Evolutionary conservation across 495 filamentous ascomycete species (phyloP), one percentile per base, ranked within the genome.

Genomic region (Lasiosphaeria ovina): DNA sequence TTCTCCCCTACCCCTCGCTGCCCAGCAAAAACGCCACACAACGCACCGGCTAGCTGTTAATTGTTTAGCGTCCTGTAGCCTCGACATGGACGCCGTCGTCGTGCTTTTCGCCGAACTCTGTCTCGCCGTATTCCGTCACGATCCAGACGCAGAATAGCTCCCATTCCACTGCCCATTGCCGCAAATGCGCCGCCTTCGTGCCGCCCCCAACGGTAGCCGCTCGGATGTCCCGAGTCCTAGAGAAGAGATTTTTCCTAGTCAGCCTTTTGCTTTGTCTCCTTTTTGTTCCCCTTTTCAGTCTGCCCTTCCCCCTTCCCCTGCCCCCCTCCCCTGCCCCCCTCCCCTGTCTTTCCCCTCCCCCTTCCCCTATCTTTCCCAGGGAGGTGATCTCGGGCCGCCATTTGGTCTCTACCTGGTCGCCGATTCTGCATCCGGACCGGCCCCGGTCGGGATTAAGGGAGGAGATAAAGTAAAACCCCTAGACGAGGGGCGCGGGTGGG

Each of bases 111-210:
- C 24, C 24, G 24, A 24, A 24, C 24, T 24, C 24, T 24, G 24
- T 24, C 50, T 87, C 83, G 14, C 87, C 88, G 80, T 85, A 96
- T 70, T 94, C 89, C 54, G 83, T 75, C 7, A 96, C 88, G 57
- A 98, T 77, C 93, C 92, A 98, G 54, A 90, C 79, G 71, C 93
- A 97, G 69, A 96, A 98, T 62, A 82, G 78, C 76, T 98, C 94
- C 86, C 93, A 97, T 52, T 88, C 82, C 49, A 80, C 73, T 47
- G 80, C 81, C 89, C 92, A 97, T 67, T 93, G 81, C 70, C 81
- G 83, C 75, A 98, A 69, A 54, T 88, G 82, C 60, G 83, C 62
- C 3, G 89, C 88, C 70, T 93, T 87, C 17, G 87, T 58, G 0
- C 91, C 88, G 55, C 80, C 77, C n/a, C 92, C 94, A 62, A 88